Evolutionary conservation across 1,284 basidiomycete genomes (phyloP), one percentile per base, ranked within the genome.

Genomic region (Mycosarcoma maydis): DNA sequence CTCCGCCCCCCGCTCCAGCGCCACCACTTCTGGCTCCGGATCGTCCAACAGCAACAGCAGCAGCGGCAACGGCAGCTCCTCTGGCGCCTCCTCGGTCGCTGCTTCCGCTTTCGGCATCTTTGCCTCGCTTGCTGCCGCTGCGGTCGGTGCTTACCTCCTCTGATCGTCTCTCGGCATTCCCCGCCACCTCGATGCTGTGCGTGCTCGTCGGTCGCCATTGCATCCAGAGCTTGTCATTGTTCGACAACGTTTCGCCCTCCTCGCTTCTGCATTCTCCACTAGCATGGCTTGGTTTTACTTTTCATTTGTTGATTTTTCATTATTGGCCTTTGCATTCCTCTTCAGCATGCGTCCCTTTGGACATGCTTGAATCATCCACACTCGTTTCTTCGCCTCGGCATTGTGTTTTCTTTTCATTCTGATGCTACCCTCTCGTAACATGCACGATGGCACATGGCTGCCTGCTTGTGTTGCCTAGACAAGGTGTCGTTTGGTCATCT

Each of bases 131-230:
- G 53, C 45, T 20, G 68, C 68, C 20, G 54, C 69, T 26, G 32
- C 67, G 33, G 74, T 59, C 16, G 68, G 68, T 40, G 62, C 68
- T 42, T 62, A 69, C 53, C 53, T 73, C 32, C 61, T 76, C 52
- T 76, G 71, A 73, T 13, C 16, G 16, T 34, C 13, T n/a, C 16
- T 34, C 6, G 13, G 14, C 10, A 14, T 20, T 19, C 41, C 19
- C 30, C 41, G 16, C 17, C 22, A 19, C 19, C 11, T 13, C 23
- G 9, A 32, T 33, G 41, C 41, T 23, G 41, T 26, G 41, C 41
- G n/a, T 24, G 0, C 43, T 23, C 16, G 14, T n/a, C 32, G 33
- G 43, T n/a, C 3, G 7, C 2, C 9, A 24, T 6, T n/a, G 11
- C 11, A 34, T 34, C 16, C 11, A 11, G 13, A 34, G 16, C 29